Evolutionary conservation across 805 yeast species (phyloP), one percentile per base, ranked within the genome.

Genomic region (Cyberlindnera bimundalis): DNA sequence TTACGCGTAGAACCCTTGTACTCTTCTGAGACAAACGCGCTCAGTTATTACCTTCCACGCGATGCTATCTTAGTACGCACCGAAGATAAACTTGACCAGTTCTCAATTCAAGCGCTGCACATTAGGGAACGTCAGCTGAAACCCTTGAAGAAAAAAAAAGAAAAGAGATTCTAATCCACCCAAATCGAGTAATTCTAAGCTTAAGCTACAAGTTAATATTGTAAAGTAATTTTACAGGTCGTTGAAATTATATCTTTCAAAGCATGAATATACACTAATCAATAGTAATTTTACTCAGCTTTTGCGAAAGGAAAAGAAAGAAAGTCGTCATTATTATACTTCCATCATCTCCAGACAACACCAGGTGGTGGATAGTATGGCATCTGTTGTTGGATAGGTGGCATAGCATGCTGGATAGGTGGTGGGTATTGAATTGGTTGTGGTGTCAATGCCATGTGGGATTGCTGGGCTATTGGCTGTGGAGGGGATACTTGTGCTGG

Each of bases 261-360:
- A 21, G 24, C 24, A 10, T 21, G 10, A 21, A 21, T 21, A 21
- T 21, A 10, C 24, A n/a, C n/a, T n/a, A n/a, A n/a, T n/a, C n/a
- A 21, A 21, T 10, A 21, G 24, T 10, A 21, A 21, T 7, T 21
- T 21, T 21, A 21, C 10, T 21, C 24, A 21, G 9, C 10, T 21
- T n/a, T n/a, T n/a, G n/a, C n/a, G n/a, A n/a, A n/a, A n/a, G n/a
- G 25, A 23, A 23, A 8, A 11, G 25, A 23, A 23, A 8, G 11
- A 11, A 8, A 8, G 11, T 23, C 17, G 21, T 11, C 20, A 16
- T 29, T 5, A 5, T n/a, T 27, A 11, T 6, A 20, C 26, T n/a
- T 7, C 20, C 16, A 19, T 40, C 35, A 44, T 40, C 44, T 40
- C 48, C 48, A 45, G 15, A 40, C 39, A 26, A 29, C 44, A 10